Percentiles rank a stretch among this genome's conserved stretches.
Conservation (phyloP, 345 rosid genomes). For the Bruguiera sexangula region DNA sequence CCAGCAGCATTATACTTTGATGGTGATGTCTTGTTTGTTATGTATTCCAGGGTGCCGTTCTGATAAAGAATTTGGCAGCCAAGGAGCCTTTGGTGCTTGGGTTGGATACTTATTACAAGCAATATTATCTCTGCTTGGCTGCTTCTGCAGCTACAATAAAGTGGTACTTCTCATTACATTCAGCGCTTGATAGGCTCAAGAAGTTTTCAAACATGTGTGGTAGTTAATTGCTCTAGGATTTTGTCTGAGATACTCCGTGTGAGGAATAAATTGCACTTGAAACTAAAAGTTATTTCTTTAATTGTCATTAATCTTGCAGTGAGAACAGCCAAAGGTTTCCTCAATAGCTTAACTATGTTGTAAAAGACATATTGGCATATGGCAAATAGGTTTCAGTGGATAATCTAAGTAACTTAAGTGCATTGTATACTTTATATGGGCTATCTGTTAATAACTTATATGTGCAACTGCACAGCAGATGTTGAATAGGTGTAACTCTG, state of each 20-base stretch:
- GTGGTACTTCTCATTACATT: constrained; percentile 49
- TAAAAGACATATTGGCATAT: neutral
- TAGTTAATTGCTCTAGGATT: too few species aligned
- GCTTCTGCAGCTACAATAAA: constrained; percentile 86
- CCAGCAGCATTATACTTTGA: constrained; percentile 19
- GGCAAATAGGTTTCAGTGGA: neutral
- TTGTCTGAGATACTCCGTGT: neutral
- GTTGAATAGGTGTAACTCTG: too few species aligned
- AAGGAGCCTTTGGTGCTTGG: constrained; percentile 91
- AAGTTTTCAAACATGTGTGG: neutral
- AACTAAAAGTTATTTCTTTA: neutral
- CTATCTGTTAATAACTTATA: too few species aligned
- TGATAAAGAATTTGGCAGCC: constrained; percentile 76
- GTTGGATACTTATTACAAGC: constrained; percentile 89
- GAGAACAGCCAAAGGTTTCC: neutral
- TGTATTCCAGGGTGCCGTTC: constrained; percentile 69
- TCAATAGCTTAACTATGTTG: neutral
- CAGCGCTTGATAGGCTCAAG: constrained; percentile 5
- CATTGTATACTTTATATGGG: neutral
- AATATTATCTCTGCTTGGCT: constrained; percentile 89
- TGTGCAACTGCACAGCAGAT: too few species aligned
- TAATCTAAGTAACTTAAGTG: neutral
- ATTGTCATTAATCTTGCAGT: neutral
- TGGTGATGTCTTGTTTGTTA: constrained; percentile 23
- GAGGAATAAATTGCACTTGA: neutral